Conservation (phyloP, 1,139 yeast genomes). For the Protomyces lactucae-debilis region DNA sequence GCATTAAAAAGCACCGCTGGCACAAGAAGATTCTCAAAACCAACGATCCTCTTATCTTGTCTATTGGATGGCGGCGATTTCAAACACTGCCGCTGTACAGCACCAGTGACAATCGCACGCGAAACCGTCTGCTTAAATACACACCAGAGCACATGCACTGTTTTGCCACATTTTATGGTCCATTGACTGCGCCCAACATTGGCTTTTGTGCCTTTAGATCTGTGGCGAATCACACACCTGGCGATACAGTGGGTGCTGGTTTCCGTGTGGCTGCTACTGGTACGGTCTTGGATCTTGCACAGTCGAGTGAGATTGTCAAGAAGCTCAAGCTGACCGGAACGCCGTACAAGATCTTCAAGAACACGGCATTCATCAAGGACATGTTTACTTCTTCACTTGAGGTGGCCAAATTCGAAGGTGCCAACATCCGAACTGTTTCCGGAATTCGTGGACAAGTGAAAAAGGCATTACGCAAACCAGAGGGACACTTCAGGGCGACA, state of each 20-base stretch:
- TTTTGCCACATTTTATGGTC: conserved; percentile 94
- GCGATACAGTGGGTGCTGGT: conserved; percentile 58
- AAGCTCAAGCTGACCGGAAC: conserved; percentile 91
- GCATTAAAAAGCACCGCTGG: conserved; percentile 98
- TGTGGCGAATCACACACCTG: conserved; percentile 52
- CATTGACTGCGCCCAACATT: conserved; percentile 93
- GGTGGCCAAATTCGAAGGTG: conserved; percentile 97
- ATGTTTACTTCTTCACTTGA: conserved; percentile 92
- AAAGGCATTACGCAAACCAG: conserved; percentile 88
- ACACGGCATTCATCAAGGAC: conserved; percentile 94
- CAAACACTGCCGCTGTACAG: conserved; percentile 95
- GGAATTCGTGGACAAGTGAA: conserved; percentile 98
- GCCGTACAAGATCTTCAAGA: conserved; percentile 88
- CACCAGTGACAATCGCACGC: conserved; percentile 92
- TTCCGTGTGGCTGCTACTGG: conserved; percentile 99
- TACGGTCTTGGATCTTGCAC: conserved; percentile 85
- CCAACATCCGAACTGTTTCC: conserved; percentile 89
- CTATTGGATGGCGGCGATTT: conserved; percentile 97
- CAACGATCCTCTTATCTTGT: conserved; percentile 88
- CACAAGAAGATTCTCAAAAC: conserved; percentile 92
- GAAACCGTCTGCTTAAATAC: conserved; percentile 96
- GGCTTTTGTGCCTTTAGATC: conserved; percentile 94
- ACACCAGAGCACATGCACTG: conserved; percentile 98
- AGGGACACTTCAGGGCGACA: conserved; percentile 97
- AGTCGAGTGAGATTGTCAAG: conserved; percentile 85